A percentile compares a stretch with the other conserved stretches of the same genome.
These are phyloP conservation scores for Leccinum longicurvipes DNA, from an alignment of 768 basidiomycete genomes.

Conservation along the genomic window DNA sequence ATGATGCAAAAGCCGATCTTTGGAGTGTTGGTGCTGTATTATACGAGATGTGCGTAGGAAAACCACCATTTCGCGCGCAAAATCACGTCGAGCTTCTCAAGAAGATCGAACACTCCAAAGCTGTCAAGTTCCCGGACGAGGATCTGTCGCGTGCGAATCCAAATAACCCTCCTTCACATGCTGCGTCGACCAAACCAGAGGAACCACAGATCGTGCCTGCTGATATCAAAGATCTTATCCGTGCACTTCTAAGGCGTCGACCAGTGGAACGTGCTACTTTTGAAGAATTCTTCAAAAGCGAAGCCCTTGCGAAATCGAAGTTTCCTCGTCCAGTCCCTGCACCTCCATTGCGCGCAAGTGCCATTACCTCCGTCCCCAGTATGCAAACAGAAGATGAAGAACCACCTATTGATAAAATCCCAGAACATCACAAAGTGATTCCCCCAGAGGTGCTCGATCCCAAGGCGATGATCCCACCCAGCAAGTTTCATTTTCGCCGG, in stretches of 20 bases:
- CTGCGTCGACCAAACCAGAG: slow-evolving; percentile 34
- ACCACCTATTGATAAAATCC: slow-evolving; percentile 43
- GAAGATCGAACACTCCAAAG: slow-evolving; percentile 89
- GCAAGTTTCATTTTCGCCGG: slow-evolving; percentile 70
- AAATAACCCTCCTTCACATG: slow-evolving; percentile 26
- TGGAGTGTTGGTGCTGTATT: slow-evolving; percentile 98
- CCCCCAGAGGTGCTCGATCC: slow-evolving; percentile 80
- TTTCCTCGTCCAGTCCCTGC: slow-evolving; percentile 53
- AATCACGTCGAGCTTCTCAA: slow-evolving; percentile 95
- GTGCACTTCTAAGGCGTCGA: slow-evolving; percentile 75
- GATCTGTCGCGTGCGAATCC: slow-evolving; percentile 49
- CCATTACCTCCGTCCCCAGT: slow-evolving; percentile 11
- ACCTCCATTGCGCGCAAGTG: slow-evolving; percentile 10
- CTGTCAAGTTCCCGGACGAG: slow-evolving; percentile 93
- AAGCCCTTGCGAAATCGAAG: slow-evolving; percentile 72
- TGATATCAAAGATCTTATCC: slow-evolving; percentile 88
- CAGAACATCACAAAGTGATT: slow-evolving; percentile 71
- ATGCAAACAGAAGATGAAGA: slow-evolving; percentile 32
- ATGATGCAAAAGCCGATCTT: slow-evolving; percentile 95
- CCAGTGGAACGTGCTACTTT: slow-evolving; percentile 85
- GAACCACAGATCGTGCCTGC: slow-evolving; percentile 59
- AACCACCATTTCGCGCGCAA: slow-evolving; percentile 90
- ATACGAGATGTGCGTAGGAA: slow-evolving; percentile 92
- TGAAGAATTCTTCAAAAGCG: slow-evolving; percentile 87
- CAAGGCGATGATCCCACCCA: slow-evolving; percentile 77